Evolutionary conservation across 2,329 filamentous ascomycete genomes (phyloP), one percentile per base, ranked within the genome.

Genomic region (Exophiala spinifera): DNA sequence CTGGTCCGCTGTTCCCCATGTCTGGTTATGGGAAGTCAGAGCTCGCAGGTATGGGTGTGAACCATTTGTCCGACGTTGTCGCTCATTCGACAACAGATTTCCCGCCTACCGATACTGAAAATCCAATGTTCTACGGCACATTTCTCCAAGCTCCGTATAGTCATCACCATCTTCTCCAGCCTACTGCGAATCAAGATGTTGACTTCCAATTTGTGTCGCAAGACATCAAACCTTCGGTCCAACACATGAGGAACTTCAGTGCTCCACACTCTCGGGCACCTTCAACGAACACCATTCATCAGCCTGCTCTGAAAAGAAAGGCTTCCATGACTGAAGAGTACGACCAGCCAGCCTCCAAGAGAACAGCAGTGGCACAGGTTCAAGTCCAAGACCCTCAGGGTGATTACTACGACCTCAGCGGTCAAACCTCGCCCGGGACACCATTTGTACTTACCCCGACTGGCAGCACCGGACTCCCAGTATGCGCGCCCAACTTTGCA

Each of bases 11-110:
- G 66, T 76, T 88, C 74, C 84, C 87, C 74, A 91, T 91, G 87
- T 87, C 88, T 72, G 86, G 86, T 74, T 91, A 90, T 79, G 79
- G 80, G 68, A 95, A 95, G 75, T 79, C 86, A 72, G 57, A 52
- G 34, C 49, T 57, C 39, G 47, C 51, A 10, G 52, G 57, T 60
- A 57, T 34, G 57, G 54, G 4, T 19, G 40, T 21, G 39, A 21
- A 21, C 25, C n/a, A 19, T 3, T 4, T 3, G 36, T 19, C 19
- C 15, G n/a, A 20, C 19, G 3, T 8, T n/a, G 28, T n/a, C 7
- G 28, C 50, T 55, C 20, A 57, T 42, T 31, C 10, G 17, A 13
- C 10, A 5, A 7, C 28, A 57, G 55, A 57, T 33, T 51, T 53
- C 45, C 46, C 19, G 31, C 19, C 49, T 42, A 48, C 57, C 43